Evolutionary conservation across 768 basidiomycete genomes (phyloP).

Genomic region (Stropharia rugosoannulata): DNA sequence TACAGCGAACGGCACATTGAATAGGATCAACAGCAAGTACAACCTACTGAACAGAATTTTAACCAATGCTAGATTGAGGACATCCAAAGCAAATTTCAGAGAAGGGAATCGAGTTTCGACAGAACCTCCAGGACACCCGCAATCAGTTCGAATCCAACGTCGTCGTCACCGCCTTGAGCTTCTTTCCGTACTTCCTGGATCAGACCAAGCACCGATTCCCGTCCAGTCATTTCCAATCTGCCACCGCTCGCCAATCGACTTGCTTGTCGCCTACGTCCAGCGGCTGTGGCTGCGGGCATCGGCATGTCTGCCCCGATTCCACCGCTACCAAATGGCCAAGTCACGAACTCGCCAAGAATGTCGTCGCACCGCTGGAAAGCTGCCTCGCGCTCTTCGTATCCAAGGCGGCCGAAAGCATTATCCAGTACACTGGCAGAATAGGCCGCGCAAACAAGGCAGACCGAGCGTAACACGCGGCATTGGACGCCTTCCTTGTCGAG

Average conservation of each 20-base stretch:
- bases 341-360: conserved; percentile 85
- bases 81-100: conserved; percentile 31
- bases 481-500: conserved; percentile 77
- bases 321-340: conserved; percentile 77
- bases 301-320: conserved; percentile 28
- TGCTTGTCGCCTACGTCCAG: conserved; percentile 35
- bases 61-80: no score
- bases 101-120: conserved; percentile 85
- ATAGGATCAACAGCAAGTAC: no score
- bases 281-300: conserved; percentile 28
- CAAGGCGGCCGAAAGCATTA: conserved; percentile 85
- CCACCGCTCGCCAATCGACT: conserved; percentile 58
- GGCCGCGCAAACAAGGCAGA: conserved; percentile 86
- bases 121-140: conserved; percentile 93
- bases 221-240: conserved; percentile 38
- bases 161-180: conserved; percentile 65
- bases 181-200: conserved; percentile 75
- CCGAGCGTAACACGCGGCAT: conserved; percentile 76
- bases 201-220: conserved; percentile 73
- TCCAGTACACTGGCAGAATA: conserved; percentile 96
- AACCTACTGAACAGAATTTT: no score
- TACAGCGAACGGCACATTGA: no score
- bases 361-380: conserved; percentile 95
- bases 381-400: conserved; percentile 91
- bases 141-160: conserved; percentile 86